Evolutionary conservation across 106 monocot genomes (phyloP).

Genomic region (Iris macrosiphon): DNA sequence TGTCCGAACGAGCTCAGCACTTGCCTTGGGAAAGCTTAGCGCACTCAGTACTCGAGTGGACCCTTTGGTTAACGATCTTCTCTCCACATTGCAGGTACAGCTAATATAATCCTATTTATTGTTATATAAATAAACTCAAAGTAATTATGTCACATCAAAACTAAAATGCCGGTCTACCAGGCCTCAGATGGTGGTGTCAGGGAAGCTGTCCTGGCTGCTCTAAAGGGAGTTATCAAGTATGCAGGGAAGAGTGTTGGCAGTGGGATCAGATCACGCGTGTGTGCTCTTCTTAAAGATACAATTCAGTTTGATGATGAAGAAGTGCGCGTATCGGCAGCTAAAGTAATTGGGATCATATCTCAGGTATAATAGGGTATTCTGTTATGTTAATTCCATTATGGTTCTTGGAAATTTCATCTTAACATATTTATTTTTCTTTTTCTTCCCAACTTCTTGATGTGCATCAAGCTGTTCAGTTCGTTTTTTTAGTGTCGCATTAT

Average conservation of each 20-base stretch:
- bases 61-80: constrained; percentile 86
- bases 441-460: too few species aligned
- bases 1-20: constrained; percentile 82
- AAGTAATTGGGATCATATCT: constrained; percentile 65
- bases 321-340: constrained; percentile 61
- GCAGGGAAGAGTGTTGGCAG: constrained; percentile 84
- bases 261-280: constrained; percentile 51
- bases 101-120: too few species aligned
- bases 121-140: too few species aligned
- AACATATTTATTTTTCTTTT: too few species aligned
- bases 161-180: constrained; percentile 28
- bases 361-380: constrained; percentile 42
- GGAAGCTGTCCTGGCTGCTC: constrained; percentile 72
- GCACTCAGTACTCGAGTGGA: constrained; percentile 90
- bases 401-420: too few species aligned
- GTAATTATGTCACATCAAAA: neutral
- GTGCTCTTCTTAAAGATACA: constrained; percentile 52
- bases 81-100: constrained; percentile 75
- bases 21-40: constrained; percentile 93
- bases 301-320: constrained; percentile 76
- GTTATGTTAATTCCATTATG: neutral
- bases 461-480: too few species aligned
- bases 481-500: too few species aligned
- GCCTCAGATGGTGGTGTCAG: constrained; percentile 69
- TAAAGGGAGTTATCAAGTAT: constrained; percentile 88